A percentile compares a stretch with the other conserved stretches of the same genome.
phyloP scores from a whole-genome alignment of 257 asterid genomes.

The Petunia secreta region DNA sequence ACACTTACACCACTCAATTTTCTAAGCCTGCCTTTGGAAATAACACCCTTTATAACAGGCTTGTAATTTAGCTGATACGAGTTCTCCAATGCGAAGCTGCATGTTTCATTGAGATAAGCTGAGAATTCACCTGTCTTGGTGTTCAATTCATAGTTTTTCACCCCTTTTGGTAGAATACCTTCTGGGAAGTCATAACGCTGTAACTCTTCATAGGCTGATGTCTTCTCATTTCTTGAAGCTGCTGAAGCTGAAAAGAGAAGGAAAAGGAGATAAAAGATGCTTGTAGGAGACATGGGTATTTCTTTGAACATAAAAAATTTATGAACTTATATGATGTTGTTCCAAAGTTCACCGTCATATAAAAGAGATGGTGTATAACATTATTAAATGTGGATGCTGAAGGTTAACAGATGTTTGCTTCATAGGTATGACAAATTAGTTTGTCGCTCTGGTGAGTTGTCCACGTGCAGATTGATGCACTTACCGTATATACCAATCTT shows the following conservation, averaged over 20 bases:
- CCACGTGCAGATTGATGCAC: slow-evolving; percentile 10
- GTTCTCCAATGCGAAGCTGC: slow-evolving; percentile 54
- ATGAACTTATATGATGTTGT: background rate
- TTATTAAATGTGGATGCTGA: background rate
- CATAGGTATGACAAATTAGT: background rate
- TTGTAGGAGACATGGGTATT: background rate
- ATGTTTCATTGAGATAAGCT: slow-evolving; percentile 48
- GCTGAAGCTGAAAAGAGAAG: slow-evolving; percentile 32
- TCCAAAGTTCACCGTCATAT: background rate
- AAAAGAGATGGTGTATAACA: background rate
- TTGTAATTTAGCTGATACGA: slow-evolving; percentile 69
- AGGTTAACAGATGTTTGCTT: slow-evolving; percentile 3
- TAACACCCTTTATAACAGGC: slow-evolving; percentile 59
- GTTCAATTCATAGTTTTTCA: slow-evolving; percentile 66
- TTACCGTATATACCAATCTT: background rate
- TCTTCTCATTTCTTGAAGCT: slow-evolving; percentile 28
- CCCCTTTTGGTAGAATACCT: slow-evolving; percentile 80
- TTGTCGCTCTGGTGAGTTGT: background rate
- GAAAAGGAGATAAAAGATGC: slow-evolving; percentile 29
- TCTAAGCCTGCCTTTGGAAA: slow-evolving; percentile 42
- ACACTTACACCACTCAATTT: slow-evolving; percentile 71
- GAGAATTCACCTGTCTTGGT: slow-evolving; percentile 68
- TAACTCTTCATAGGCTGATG: slow-evolving; percentile 58
- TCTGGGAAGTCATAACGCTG: slow-evolving; percentile 62
- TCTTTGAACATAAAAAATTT: background rate